Base-by-base conservation (phyloP, 176 grass and related monocot genomes). In the Oryza australiensis region DNA sequence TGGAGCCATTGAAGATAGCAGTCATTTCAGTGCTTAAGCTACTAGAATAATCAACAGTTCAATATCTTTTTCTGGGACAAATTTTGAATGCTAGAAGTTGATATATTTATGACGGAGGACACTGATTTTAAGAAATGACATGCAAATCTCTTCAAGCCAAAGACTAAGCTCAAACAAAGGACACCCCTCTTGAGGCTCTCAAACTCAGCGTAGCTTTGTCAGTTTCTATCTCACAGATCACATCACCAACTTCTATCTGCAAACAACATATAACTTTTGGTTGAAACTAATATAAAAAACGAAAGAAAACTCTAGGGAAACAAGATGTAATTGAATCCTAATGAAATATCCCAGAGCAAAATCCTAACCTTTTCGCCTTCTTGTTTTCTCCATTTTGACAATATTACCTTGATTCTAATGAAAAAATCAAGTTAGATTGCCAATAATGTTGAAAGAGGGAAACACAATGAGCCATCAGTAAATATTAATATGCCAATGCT, bases 331-430 rank as follows among this genome's bases (percentile, higher is more conserved):
- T 42, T 26, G 57, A 66, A 27, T 15, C 16, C 41, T 45, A 76
- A 20, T 59, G 28, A 81, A 76, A 78, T 23, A 78, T 29, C 16
- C 48, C 67, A 59, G 68, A 68, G 34, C 15, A 73, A 71, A 89
- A 65, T 29, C 40, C 38, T 87, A 32, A 99, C 96, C 93, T 92
- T 95, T 64, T 99, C 96, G 34, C 96, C 96, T 92, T 98, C 96
- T 78, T 92, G 88, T 86, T 98, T 98, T 85, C 75, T 91, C 95
- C 95, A 98, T 79, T 91, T 95, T 34, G 92, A n/a, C 89, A 86
- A 98, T 91, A 38, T 98, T 98, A 76, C 90, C 95, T 98, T 98
- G 92, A 88, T 98, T 93, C 96, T 98, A 88, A 89, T 74, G 57
- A 37, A 78, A 83, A 78, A 78, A 13, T 23, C n/a, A 82, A 79